Conservation (phyloP, 805 yeast species). For the Metschnikowia hibisci region DNA sequence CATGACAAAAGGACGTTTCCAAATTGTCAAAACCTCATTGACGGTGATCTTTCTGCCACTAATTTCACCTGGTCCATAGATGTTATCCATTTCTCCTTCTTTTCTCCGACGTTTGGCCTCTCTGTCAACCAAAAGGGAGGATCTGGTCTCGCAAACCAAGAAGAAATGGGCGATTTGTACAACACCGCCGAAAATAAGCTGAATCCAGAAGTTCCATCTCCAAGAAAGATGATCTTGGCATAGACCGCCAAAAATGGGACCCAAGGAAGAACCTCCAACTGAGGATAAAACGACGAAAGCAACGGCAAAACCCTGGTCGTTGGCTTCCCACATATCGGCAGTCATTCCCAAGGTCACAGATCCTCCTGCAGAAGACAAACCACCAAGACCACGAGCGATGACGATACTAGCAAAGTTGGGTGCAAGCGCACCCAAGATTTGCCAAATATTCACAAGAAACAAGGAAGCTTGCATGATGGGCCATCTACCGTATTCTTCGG, state of each 20-base stretch:
- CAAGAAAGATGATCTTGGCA: conserved; percentile 19
- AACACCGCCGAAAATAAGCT: conserved; percentile 33
- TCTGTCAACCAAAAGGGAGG: conserved; percentile 30
- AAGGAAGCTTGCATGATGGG: conserved; percentile 30
- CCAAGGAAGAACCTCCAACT: conserved; percentile 30
- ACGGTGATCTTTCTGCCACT: conserved; percentile 17
- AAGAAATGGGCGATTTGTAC: conserved; percentile 32
- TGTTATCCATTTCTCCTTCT: conserved; percentile 27
- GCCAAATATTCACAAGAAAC: conserved; percentile 31
- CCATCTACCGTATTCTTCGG: conserved; percentile 34
- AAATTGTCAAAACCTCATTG: conserved; percentile 25
- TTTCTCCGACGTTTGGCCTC: conserved; percentile 36
- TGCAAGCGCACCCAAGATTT: conserved; percentile 28
- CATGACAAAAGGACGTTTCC: conserved; percentile 41
- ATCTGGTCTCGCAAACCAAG: conserved; percentile 34
- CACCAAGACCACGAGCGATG: conserved; percentile 27
- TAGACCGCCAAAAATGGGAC: conserved; percentile 29
- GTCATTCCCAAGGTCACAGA: conserved; percentile 33
- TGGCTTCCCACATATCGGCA: conserved; percentile 33
- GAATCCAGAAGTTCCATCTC: conserved; percentile 31
- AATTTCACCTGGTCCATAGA: conserved; percentile 36
- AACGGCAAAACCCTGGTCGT: conserved; percentile 30
- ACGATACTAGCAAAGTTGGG: conserved; percentile 26
- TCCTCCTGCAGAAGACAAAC: conserved; percentile 32
- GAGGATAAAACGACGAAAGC: conserved; percentile 31